Base-by-base conservation (phyloP, 441 rosid genomes). In the Iberis amara region DNA sequence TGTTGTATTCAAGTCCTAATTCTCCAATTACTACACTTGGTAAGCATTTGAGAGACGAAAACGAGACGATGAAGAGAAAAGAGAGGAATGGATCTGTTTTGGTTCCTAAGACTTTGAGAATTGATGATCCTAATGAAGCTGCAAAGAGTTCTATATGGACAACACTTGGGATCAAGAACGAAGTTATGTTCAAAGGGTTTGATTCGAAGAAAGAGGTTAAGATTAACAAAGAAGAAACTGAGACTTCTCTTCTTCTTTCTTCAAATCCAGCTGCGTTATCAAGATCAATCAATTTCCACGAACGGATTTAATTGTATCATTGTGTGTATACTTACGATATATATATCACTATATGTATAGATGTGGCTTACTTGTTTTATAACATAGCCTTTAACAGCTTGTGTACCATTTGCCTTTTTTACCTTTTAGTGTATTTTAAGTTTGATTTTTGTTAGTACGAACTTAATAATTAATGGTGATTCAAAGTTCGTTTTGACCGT, bases 91-190 rank as follows among this genome's bases (percentile, higher is more conserved):
- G 73, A 61, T 11, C 48, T 63, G 27, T 38, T 5, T 43, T 83
- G 69, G 76, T 75, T 49, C 92, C 92, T 0, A 87, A 84, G 67
- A 84, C 72, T 10, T 60, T 87, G 32, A 74, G 94, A 60, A 64
- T 80, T 9, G 89, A 74, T 57, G 87, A 84, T 48, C 94, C 94
- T 1, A 73, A 38, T 18, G 90, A 84, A 64, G 90, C 96, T 0
- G 88, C 96, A 10, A 87, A 80, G 71, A 87, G 96, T 64, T 84
- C 94, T n/a, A 87, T 87, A 66, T 87, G 96, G 96, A 68, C 83
- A 57, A 84, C 94, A 5, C 80, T 84, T 1, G 96, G 94, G 49
- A 84, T 87, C 44, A 79, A 72, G 77, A 80, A 84, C 49, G 90
- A 82, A 50, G 73, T 76, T 8, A 54, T 82, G 52, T 77, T 80